Evolutionary conservation across 148 eudicot species (phyloP), one percentile per base, ranked within the genome.

Genomic region (Diospyros lotus): DNA sequence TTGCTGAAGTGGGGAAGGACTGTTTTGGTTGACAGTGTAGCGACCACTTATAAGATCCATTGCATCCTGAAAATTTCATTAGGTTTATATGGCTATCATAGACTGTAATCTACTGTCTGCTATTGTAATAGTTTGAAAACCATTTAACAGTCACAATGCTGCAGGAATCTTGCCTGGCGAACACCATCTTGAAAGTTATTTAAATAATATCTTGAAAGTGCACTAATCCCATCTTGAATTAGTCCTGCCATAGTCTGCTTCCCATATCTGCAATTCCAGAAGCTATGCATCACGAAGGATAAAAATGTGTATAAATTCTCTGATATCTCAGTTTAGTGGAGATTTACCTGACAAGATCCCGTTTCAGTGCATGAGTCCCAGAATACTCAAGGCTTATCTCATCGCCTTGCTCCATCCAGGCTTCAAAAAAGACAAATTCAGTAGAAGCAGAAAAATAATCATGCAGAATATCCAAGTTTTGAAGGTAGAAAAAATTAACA

Each of bases 391-490:
- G 86, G 87, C 98, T 95, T 79, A 95, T 79, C 84, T 92, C 97
- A 79, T 95, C 98, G n/a, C 98, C 98, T 54, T 90, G 97, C 60
- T 92, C 90, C 80, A 88, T 91, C 98, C 98, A 95, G 78, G 92
- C 98, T 48, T 67, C 69, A 86, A 15, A 72, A 80, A 77, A 54
- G 65, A 59, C 10, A 46, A 64, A 15, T 74, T 79, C 71, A 84
- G 71, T 58, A 46, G 38, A 46, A 82, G 56, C 43, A 55, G 62
- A 77, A 64, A 12, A 75, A 71, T 6, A 45, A 18, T 14, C 58
- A 66, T 61, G 63, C 5, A 42, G 42, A 70, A 51, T 75, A 28
- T 65, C 12, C 41, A 48, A 12, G 18, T 28, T 39, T 55, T 45
- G 48, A 14, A 64, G 60, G 55, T 39, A 28, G 17, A 4, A 58